Base-by-base conservation (phyloP, 768 basidiomycete genomes). In the Pleurotus pulmonarius region DNA sequence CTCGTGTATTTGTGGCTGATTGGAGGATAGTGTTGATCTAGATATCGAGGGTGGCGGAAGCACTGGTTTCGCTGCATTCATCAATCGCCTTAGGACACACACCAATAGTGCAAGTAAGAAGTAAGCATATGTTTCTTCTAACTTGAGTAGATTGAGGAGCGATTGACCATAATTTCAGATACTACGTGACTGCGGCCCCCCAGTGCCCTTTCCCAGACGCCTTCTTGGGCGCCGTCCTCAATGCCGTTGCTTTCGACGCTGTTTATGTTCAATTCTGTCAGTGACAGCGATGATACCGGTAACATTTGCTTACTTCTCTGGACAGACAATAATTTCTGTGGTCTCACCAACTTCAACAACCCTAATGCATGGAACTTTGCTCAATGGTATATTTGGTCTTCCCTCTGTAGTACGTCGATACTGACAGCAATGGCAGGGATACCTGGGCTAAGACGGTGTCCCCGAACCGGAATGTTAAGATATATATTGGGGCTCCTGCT, bases 191-290 rank as follows among this genome's bases (percentile, higher is more conserved):
- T 38, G 82, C 71, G 22, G 79, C 80, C 0, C 81, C 78, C 44
- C 83, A 70, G 61, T 86, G 83, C 60, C 80, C 80, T 4, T 87
- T 78, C 73, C 84, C 86, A 0, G 86, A 87, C 64, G 80, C 79
- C 3, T 74, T 75, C 63, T 64, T 87, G 5, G 79, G 81, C 8
- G 62, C 72, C 9, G 76, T 80, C 48, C 70, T 87, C 56, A 76
- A 85, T 61, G 70, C 75, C n/a, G 85, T 81, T 18, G 73, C 72
- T 0, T 87, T 86, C 59, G 86, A 88, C 67, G 83, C 82, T 1
- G 70, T 88, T 55, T 86, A 85, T 63, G 85, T 87, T 40, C 86
- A 86, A 66, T 83, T 86, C 68, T 76, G 81, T 74, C 44, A 49
- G 54, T 46, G 37, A 6, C 5, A 16, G 22, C 7, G 24, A 48